phyloP scores from a whole-genome alignment of 257 asterid species.

The Plantago major region DNA sequence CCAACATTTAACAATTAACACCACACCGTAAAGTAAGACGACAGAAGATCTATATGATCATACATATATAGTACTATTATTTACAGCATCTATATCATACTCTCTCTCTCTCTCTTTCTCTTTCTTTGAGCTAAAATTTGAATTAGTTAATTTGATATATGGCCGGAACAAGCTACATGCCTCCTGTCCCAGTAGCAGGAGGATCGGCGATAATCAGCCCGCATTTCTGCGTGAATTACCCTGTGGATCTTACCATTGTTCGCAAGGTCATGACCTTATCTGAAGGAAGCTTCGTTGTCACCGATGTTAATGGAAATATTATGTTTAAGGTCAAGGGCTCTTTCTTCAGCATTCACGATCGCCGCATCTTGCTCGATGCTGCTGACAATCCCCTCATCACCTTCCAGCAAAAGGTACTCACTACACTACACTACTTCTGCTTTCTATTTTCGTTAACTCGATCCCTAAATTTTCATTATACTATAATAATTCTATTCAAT shows the following conservation, averaged over 20 bases:
- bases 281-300: constrained; percentile 54
- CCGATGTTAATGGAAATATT: constrained; percentile 57
- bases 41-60: too few species aligned
- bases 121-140: not conserved
- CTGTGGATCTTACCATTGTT: constrained; percentile 51
- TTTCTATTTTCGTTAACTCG: too few species aligned
- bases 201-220: constrained; percentile 53
- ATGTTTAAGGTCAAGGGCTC: constrained; percentile 64
- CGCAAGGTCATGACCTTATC: constrained; percentile 56
- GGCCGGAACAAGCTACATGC: constrained; percentile 30
- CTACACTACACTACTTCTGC: not conserved
- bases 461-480: too few species aligned
- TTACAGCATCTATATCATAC: too few species aligned
- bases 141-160: not conserved
- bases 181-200: constrained; percentile 14
- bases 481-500: too few species aligned
- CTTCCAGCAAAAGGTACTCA: constrained; percentile 68
- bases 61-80: too few species aligned
- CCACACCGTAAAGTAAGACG: too few species aligned
- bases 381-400: constrained; percentile 59
- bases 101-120: too few species aligned
- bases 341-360: constrained; percentile 57
- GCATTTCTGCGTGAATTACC: constrained; percentile 60
- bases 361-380: constrained; percentile 69
- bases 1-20: too few species aligned